Evolutionary conservation across 2,329 filamentous ascomycete species (phyloP), one percentile per base, ranked within the genome.

Genomic region (Sporothrix dimorphospora): DNA sequence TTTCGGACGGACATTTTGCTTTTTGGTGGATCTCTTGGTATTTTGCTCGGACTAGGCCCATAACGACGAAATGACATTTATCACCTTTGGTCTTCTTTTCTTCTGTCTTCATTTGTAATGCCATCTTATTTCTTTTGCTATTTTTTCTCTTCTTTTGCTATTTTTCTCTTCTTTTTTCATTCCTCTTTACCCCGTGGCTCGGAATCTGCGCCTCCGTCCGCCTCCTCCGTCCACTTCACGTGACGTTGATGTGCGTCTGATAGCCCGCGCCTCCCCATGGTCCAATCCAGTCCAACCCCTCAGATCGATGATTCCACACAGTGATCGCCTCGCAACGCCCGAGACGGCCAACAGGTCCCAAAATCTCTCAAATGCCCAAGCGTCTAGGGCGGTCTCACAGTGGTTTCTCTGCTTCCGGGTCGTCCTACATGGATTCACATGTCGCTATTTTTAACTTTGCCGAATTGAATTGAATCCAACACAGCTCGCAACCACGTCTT

Each of bases 231-330:
- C 21, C 3, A 24, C n/a, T 53, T 57, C 57, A 63, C 57, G 57
- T 63, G 57, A 63, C 34, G 11, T 4, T 27, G 24, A 40, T n/a
- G 19, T 57, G 3, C 53, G 24, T 57, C 24, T 34, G 24, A 57
- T 34, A 12, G 4, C 1, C 24, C 27, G 24, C 51, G 30, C 21
- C 11, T 12, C 30, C 30, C 51, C 51, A 55, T 16, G 51, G 24
- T 55, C 24, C 30, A 34, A 24, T n/a, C n/a, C n/a, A n/a, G n/a
- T n/a, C 27, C 2, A 27, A 34, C 55, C 21, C 19, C 11, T n/a
- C 38, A 6, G 45, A 21, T 24, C 59, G 14, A 24, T 65, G 59
- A 65, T 65, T 65, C 59, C 59, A 65, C 59, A 65, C 38, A 45
- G 19, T 16, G 38, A n/a, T 3, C 40, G 59, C 38, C 59, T 40